Evolutionary conservation across 73 alveolate genomes (phyloP).

Genomic region (Uronychia binucleata): DNA sequence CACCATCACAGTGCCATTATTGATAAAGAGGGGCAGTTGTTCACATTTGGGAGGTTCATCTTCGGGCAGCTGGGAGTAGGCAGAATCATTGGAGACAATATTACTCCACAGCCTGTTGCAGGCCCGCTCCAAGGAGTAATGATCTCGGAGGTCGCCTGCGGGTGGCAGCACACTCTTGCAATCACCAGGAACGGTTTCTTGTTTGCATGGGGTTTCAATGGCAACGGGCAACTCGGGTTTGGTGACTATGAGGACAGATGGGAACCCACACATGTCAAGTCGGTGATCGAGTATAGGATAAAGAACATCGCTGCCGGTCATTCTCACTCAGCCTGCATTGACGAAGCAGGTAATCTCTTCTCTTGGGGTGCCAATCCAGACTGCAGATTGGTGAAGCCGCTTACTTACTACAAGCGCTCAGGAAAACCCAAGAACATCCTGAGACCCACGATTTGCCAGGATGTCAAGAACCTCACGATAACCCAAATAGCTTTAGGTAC

Average conservation of each 20-base stretch:
- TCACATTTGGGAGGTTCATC: slow-evolving; percentile 56
- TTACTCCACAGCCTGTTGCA: slow-evolving; percentile 62
- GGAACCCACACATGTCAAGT: slow-evolving; percentile 64
- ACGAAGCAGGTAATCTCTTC: slow-evolving; percentile 50
- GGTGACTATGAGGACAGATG: slow-evolving; percentile 84
- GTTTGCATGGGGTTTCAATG: slow-evolving; percentile 94
- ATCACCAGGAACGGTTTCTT: slow-evolving; percentile 84
- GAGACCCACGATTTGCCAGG: slow-evolving; percentile 37
- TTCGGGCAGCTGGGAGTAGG: slow-evolving; percentile 60
- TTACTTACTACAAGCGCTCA: slow-evolving; percentile 49
- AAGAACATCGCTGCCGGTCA: slow-evolving; percentile 65
- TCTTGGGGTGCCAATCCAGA: slow-evolving; percentile 86
- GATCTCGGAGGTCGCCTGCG: slow-evolving; percentile 80
- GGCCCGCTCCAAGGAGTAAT: slow-evolving; percentile 69
- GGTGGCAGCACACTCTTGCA: slow-evolving; percentile 92
- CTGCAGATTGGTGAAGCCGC: slow-evolving; percentile 59
- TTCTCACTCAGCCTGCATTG: slow-evolving; percentile 73
- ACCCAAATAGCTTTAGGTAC: slow-evolving; percentile 51
- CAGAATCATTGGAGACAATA: background rate
- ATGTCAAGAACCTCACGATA: slow-evolving; percentile 13
- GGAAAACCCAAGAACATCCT: slow-evolving; percentile 62
- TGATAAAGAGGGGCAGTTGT: slow-evolving; percentile 30
- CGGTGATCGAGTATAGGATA: slow-evolving; percentile 39
- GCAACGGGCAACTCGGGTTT: slow-evolving; percentile 95
- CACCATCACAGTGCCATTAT: slow-evolving; percentile 69